Evolutionary conservation across 73 alveolate genomes (phyloP).

Genomic region (Paraurostyla sp.): DNA sequence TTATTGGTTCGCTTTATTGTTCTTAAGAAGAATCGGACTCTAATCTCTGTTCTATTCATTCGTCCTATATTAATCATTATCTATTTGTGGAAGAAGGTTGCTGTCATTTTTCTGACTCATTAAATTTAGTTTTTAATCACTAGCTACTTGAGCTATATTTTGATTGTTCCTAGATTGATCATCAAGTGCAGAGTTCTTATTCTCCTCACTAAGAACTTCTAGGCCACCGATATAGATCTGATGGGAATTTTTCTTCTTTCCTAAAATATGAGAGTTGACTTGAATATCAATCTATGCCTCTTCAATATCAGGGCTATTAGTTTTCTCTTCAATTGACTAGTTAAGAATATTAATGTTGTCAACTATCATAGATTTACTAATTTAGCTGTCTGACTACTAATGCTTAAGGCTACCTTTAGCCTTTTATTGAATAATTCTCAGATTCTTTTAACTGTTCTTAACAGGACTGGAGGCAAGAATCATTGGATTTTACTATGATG

Average conservation of each 20-base stretch:
- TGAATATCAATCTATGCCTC: background rate
- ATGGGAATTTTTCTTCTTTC: slow-evolving; percentile 24
- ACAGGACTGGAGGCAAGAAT: slow-evolving; percentile 27
- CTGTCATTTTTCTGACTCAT: background rate
- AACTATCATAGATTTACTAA: no score
- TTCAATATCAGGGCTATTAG: slow-evolving; percentile 15
- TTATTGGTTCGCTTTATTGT: background rate
- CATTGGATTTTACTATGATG: background rate
- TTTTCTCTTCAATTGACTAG: background rate
- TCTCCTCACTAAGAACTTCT: slow-evolving; percentile 11
- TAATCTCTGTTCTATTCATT: background rate
- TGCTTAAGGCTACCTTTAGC: no score
- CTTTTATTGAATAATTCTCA: background rate
- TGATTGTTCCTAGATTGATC: background rate
- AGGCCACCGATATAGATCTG: background rate
- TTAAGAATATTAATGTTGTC: background rate
- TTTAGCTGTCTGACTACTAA: no score
- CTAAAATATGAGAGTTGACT: background rate
- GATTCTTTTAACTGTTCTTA: background rate
- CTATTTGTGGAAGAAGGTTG: background rate
- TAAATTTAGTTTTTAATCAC: background rate
- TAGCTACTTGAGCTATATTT: background rate
- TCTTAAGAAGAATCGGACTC: background rate
- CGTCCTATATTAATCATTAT: background rate
- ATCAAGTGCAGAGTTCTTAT: background rate